A percentile compares a stretch with the other conserved stretches of the same genome.
Evolutionary conservation across 129 eudicot species (phyloP).

Genomic region (Artemisia tridentata): DNA sequence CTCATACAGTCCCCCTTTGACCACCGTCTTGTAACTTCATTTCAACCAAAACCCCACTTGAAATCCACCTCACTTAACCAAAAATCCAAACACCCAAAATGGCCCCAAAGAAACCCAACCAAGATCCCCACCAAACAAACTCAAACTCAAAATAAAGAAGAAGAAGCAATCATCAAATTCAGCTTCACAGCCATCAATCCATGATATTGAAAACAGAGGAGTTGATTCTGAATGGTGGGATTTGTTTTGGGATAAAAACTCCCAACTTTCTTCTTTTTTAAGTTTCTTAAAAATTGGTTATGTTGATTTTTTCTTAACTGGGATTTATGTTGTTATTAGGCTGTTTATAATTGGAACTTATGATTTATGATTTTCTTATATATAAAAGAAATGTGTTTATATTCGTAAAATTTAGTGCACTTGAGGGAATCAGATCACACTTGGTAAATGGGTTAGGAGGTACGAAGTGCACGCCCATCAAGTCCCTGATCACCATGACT

Average conservation of each 20-base stretch:
- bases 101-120: conserved; percentile 49
- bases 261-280: conserved; percentile 34
- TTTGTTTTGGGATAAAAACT: conserved; percentile 71
- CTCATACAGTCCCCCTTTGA: too few relatives aligned
- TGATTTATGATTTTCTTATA: neutral
- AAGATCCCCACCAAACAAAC: conserved; percentile 17
- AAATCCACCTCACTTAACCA: neutral
- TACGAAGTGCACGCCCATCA: too few relatives aligned
- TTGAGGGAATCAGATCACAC: too few relatives aligned
- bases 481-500: too few relatives aligned
- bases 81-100: conserved; percentile 7
- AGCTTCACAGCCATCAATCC: conserved; percentile 18
- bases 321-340: too few relatives aligned
- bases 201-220: conserved; percentile 53
- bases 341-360: neutral
- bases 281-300: neutral
- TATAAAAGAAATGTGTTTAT: conserved; percentile 1
- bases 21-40: too few relatives aligned
- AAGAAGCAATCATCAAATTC: conserved; percentile 46
- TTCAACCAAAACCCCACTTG: too few relatives aligned
- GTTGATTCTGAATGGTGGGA: conserved; percentile 94
- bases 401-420: too few relatives aligned
- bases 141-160: conserved; percentile 52
- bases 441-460: too few relatives aligned
- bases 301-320: too few relatives aligned